Percentiles rank a stretch among this genome's conserved stretches.
phyloP scores from a whole-genome alignment of 495 filamentous ascomycete species.

The Clavariopsis aquatica region DNA sequence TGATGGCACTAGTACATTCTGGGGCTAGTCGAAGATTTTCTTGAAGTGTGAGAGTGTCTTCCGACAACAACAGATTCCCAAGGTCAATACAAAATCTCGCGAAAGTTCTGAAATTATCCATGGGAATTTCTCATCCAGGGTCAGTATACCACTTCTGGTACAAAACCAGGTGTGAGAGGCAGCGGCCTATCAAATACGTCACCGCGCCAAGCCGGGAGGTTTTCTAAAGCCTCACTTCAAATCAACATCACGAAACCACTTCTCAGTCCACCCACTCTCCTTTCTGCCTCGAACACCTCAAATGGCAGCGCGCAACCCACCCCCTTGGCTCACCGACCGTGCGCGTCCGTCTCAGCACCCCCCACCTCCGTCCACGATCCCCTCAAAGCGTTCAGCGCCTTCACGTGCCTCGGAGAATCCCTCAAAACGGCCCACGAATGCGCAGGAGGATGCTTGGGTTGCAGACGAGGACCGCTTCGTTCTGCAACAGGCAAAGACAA shows the following conservation, averaged over 20 bases:
- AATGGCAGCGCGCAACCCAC: constrained; percentile 29
- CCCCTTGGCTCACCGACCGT: constrained; percentile 31
- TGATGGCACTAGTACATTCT: no score
- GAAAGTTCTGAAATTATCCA: no score
- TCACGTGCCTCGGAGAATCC: constrained; percentile 6
- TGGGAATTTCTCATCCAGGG: no score
- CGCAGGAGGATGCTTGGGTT: constrained; percentile 64
- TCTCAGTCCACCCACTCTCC: not conserved
- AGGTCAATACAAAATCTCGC: no score
- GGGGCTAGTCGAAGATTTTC: no score
- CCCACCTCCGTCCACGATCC: constrained; percentile 33
- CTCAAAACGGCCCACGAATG: constrained; percentile 32
- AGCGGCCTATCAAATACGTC: not conserved
- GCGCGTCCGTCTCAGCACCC: constrained; percentile 21
- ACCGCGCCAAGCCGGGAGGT: constrained; percentile 3
- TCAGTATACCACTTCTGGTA: no score
- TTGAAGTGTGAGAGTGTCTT: no score
- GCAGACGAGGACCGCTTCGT: constrained; percentile 96
- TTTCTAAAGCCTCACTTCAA: not conserved
- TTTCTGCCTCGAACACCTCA: not conserved
- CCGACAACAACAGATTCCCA: no score
- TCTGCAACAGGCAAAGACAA: constrained; percentile 95
- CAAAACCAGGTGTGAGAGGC: not conserved
- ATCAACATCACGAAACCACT: not conserved
- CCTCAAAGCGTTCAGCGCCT: constrained; percentile 43